Percentiles rank a stretch among this genome's conserved stretches.
These are phyloP conservation scores for Candida hispaniensis DNA, from an alignment of 805 yeast species.

Conservation along the genomic window DNA sequence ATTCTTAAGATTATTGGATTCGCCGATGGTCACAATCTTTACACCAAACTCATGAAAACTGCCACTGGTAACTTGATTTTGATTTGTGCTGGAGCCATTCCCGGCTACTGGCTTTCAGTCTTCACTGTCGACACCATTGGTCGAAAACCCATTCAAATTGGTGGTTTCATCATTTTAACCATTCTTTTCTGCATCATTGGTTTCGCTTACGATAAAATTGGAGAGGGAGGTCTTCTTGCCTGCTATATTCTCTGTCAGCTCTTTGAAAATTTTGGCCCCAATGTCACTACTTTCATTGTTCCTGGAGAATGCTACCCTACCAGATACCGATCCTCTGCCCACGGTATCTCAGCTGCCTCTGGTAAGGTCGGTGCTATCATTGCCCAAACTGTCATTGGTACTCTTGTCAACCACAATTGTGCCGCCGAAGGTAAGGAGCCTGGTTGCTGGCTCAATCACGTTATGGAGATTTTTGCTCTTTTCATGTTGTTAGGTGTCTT, in stretches of 20 bases:
- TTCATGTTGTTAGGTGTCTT: conserved; percentile 77
- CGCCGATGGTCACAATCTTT: conserved; percentile 61
- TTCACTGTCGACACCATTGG: conserved; percentile 46
- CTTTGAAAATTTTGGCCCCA: conserved; percentile 60
- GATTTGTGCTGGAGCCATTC: conserved; percentile 81
- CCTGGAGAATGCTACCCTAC: conserved; percentile 63
- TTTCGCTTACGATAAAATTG: conserved; percentile 37
- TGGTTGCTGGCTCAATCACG: conserved; percentile 76
- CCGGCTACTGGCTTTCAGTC: conserved; percentile 52
- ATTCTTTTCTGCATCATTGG: conserved; percentile 46
- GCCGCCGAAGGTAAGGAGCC: conserved; percentile 39
- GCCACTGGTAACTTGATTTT: conserved; percentile 82
- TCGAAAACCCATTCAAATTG: conserved; percentile 46
- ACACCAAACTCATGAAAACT: conserved; percentile 36
- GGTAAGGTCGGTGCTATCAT: conserved; percentile 58
- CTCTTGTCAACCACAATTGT: conserved; percentile 71
- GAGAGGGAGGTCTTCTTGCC: conserved; percentile 34
- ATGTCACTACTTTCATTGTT: conserved; percentile 50
- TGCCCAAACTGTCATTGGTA: conserved; percentile 42
- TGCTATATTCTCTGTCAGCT: conserved; percentile 50
- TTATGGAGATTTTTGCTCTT: conserved; percentile 86
- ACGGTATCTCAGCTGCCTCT: conserved; percentile 53
- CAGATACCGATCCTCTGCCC: conserved; percentile 54
- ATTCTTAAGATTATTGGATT: conserved; percentile 38
- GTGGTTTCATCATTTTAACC: conserved; percentile 48